Base-by-base conservation (phyloP, 495 filamentous ascomycete species). In the Penicillium diatomitis region DNA sequence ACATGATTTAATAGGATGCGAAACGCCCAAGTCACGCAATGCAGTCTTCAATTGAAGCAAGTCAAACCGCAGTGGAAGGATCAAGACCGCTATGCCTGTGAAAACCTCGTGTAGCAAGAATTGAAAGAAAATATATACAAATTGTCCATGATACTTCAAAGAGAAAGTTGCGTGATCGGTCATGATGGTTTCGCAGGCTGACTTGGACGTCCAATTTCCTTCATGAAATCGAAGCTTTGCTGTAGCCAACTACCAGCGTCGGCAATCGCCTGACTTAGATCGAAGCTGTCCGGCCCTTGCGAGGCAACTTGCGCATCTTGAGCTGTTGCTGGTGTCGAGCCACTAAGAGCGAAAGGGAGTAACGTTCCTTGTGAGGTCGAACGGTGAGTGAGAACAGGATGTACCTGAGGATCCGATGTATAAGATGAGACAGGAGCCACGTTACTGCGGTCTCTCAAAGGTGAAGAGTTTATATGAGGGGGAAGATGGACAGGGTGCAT, bases 171-270 rank as follows among this genome's bases (percentile, higher is more conserved):
- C 11, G 9, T 6, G 6, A 9, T n/a, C 10, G 50, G 51, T 28
- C 51, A 56, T 31, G 57, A 37, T 6, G 55, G 36, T 4, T 38
- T 44, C 11, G 36, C 5, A 37, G 51, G 55, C 8, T 55, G 43
- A 38, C 12, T 52, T 7, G 50, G 38, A 39, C 49, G 47, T 30
- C 44, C 47, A 36, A 55, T 51, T 5, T 71, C 63, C 9, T 57
- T 64, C 38, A 62, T 61, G 12, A 72, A 57, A 40, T 71, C 66
- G 34, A 68, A 71, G 51, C 69, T 71, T 41, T 73, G 63, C 41
- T 68, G 67, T 29, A 74, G 49, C 69, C 69, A 74, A 46, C 65
- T 73, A 4, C 71, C 71, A 28, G 65, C 64, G 50, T 74, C 71
- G 3, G 64, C 68, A 33, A 74, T 71, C 0, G 68, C 68, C 55